Conservation (phyloP, 257 asterid genomes). For the Fraxinus pennsylvanica region DNA sequence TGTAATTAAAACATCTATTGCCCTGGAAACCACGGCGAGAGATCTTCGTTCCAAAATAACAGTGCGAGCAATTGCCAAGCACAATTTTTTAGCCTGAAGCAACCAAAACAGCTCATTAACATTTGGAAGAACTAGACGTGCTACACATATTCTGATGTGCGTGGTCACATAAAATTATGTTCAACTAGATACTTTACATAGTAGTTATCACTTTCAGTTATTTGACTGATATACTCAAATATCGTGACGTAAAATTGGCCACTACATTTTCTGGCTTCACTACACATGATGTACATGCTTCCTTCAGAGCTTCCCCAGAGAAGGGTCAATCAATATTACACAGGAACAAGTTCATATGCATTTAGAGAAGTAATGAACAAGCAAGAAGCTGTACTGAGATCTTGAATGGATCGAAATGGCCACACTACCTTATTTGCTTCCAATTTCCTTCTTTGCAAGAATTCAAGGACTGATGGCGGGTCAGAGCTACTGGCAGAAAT, state of each 20-base stretch:
- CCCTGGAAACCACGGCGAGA: constrained; percentile 62
- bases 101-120: constrained; percentile 19
- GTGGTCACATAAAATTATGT: not conserved
- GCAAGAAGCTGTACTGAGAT: not conserved
- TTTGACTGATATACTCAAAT: constrained; percentile 8
- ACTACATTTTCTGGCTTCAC: constrained; percentile 17
- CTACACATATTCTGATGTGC: not conserved
- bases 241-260: constrained; percentile 8
- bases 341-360: constrained; percentile 5
- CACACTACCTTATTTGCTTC: constrained; percentile 80
- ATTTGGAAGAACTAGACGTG: constrained; percentile 3
- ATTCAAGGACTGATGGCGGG: constrained; percentile 69
- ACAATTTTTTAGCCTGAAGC: constrained; percentile 84
- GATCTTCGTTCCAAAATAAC: constrained; percentile 86
- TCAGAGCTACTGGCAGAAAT: constrained; percentile 94
- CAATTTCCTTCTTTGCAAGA: constrained; percentile 84
- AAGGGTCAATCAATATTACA: constrained; percentile 11
- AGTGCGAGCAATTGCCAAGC: constrained; percentile 61
- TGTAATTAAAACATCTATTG: constrained; percentile 54
- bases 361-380: not conserved
- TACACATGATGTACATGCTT: constrained; percentile 15
- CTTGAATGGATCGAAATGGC: constrained; percentile 12
- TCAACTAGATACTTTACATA: constrained; percentile 17
- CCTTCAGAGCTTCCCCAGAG: constrained; percentile 9
- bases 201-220: constrained; percentile 5